phyloP scores from a whole-genome alignment of 164 flowering plant genomes.

The Umbellularia californica region DNA sequence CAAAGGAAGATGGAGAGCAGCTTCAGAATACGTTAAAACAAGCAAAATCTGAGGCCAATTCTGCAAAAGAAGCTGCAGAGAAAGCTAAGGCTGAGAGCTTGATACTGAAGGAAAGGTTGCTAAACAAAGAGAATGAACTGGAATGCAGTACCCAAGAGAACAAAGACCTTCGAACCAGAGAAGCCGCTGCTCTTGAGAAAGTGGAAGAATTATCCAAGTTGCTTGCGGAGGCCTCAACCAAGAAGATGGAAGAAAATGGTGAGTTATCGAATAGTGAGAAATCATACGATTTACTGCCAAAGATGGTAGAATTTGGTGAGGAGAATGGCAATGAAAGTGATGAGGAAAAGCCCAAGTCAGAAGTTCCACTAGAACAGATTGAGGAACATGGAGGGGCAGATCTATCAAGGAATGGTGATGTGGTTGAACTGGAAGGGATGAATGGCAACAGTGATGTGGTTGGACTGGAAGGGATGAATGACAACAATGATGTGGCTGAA shows the following conservation, averaged over 20 bases:
- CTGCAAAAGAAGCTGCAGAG: constrained; percentile 55
- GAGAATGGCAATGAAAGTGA: constrained; percentile 54
- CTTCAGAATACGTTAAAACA: constrained; percentile 41
- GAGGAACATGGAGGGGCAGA: constrained; percentile 32
- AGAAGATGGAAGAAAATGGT: constrained; percentile 52
- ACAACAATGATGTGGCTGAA: constrained; percentile 33
- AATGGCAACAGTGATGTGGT: constrained; percentile 21
- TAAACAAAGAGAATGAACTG: constrained; percentile 63
- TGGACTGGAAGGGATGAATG: constrained; percentile 26
- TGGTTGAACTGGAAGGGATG: constrained; percentile 23
- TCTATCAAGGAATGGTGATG: constrained; percentile 17
- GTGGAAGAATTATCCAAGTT: constrained; percentile 50
- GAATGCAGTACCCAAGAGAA: constrained; percentile 48
- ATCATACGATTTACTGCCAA: constrained; percentile 82
- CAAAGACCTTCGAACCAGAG: constrained; percentile 46
- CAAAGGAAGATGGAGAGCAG: constrained; percentile 48
- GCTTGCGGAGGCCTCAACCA: constrained; percentile 50
- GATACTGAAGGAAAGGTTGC: constrained; percentile 56
- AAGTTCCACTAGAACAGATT: constrained; percentile 22
- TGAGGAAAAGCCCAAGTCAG: constrained; percentile 34
- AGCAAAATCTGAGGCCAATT: constrained; percentile 52
- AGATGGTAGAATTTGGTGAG: constrained; percentile 66
- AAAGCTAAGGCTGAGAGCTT: constrained; percentile 67
- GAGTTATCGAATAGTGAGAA: constrained; percentile 72
- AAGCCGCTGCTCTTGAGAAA: constrained; percentile 43